Base-by-base conservation (phyloP, 2,329 filamentous ascomycete genomes). In the Fragosphaeria purpurea region DNA sequence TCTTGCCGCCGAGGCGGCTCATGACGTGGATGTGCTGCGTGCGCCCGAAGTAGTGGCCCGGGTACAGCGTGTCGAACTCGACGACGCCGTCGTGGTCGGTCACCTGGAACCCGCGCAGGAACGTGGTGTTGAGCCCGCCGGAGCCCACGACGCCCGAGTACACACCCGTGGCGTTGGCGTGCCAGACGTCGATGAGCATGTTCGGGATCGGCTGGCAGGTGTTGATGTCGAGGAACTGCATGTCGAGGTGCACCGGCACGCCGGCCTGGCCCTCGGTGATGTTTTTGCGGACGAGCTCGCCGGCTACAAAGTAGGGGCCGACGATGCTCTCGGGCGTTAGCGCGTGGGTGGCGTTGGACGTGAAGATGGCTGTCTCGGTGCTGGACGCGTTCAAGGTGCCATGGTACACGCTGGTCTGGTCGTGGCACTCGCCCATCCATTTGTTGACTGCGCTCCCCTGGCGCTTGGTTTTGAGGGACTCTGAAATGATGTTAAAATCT, bases 301-400 rank as follows among this genome's bases (percentile, higher is more conserved):
- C 76, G 22, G 65, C 59, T 45, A 79, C 72, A 54, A 72, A 79
- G 64, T 77, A 79, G 22, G 76, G 76, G 0, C 75, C 75, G 59
- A 76, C 66, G 4, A 70, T 77, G 22, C 71, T 70, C 58, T 78
- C 75, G 0, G 74, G 73, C n/a, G 67, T 71, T 33, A 79, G 63
- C 32, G 76, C 63, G 54, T 75, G 78, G 13, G 70, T 69, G 42
- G 62, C 65, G 58, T 71, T 69, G 50, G 62, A 63, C 2, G 65
- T 61, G 51, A 74, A 74, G 33, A 75, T 60, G 53, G 55, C 65
- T 41, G 58, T 54, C 8, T 62, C 58, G 13, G 63, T 58, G 11
- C 68, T 70, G 48, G 59, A 54, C 5, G 55, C 41, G 30, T 61
- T 64, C 55, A 67, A 71, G 13, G 57, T 56, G 7, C 35, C 35